A percentile compares a stretch with the other conserved stretches of the same genome.
Evolutionary conservation across 192 early-diverging fungal species (phyloP).

Genomic region (Coemansia sp.): DNA sequence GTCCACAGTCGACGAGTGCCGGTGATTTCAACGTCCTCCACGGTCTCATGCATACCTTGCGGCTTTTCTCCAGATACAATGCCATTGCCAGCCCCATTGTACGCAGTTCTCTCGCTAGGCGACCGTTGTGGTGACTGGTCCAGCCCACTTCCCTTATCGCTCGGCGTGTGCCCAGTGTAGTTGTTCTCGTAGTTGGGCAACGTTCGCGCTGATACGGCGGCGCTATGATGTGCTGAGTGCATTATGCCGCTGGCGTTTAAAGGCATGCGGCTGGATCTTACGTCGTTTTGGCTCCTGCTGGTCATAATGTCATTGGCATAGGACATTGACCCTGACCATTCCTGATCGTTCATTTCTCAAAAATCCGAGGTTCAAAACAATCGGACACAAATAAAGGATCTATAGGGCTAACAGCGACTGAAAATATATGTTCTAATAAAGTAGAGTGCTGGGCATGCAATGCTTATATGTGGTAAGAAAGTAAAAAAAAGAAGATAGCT

Average conservation of each 20-base stretch:
- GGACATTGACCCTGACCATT: conserved; percentile 42
- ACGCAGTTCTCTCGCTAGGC: conserved; percentile 29
- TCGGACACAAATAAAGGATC: too few relatives aligned
- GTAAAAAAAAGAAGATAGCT: neutral
- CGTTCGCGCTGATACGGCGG: conserved; percentile 26
- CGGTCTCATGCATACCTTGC: conserved; percentile 32
- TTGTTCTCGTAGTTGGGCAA: conserved; percentile 17
- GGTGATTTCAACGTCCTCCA: conserved; percentile 42
- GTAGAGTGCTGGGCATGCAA: neutral
- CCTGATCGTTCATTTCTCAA: conserved; percentile 28
- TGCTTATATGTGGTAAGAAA: neutral
- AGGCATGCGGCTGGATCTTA: neutral
- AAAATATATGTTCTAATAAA: too few relatives aligned
- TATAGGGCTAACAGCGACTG: too few relatives aligned
- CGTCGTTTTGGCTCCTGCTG: conserved; percentile 26
- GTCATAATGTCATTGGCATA: conserved; percentile 36
- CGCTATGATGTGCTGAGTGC: neutral
- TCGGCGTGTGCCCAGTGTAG: neutral
- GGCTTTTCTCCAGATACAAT: conserved; percentile 14
- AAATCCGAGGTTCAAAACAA: too few relatives aligned
- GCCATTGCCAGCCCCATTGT: conserved; percentile 16
- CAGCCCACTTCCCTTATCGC: neutral
- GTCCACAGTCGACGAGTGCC: conserved; percentile 33
- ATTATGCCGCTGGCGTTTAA: conserved; percentile 2
- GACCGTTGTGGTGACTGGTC: conserved; percentile 18